Percentiles rank a stretch among this genome's conserved stretches.
Conservation (phyloP, 192 early-diverging fungal genomes). For the Borealophlyctis nickersoniae region DNA sequence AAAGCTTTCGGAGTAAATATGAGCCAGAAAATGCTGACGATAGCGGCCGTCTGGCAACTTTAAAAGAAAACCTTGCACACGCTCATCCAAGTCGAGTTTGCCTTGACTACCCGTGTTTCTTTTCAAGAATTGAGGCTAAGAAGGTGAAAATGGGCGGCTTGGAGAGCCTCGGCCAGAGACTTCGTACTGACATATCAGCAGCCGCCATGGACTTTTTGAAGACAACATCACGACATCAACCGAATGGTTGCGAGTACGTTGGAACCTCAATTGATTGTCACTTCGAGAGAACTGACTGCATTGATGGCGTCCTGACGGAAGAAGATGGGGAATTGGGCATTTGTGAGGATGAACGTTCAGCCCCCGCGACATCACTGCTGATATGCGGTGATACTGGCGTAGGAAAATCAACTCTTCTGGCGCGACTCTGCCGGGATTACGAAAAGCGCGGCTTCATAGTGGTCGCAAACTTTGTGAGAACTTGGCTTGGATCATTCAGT, state of each 20-base stretch:
- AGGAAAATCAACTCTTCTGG: constrained; percentile 6
- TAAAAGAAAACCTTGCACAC: neutral
- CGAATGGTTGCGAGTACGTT: neutral
- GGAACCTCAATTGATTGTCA: neutral
- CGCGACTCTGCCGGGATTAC: neutral
- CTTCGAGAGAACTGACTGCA: neutral
- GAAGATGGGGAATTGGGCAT: neutral
- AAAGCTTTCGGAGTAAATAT: constrained; percentile 17
- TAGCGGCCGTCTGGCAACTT: neutral
- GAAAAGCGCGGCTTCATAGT: neutral
- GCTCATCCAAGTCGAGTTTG: neutral
- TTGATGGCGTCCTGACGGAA: neutral
- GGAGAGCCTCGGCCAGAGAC: constrained; percentile 3
- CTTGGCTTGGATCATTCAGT: constrained; percentile 9
- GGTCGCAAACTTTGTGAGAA: constrained; percentile 10
- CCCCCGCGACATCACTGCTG: neutral
- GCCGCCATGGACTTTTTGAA: neutral
- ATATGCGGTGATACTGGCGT: constrained; percentile 1
- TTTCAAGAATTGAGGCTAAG: constrained; percentile 7
- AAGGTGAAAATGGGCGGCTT: constrained; percentile 23
- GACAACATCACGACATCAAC: neutral
- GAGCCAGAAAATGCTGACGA: neutral
- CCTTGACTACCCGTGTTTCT: constrained; percentile 6
- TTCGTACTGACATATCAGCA: neutral
- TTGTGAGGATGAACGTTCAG: neutral